Base-by-base conservation (phyloP, 1,284 basidiomycete genomes). In the Dichomitus squalens region DNA sequence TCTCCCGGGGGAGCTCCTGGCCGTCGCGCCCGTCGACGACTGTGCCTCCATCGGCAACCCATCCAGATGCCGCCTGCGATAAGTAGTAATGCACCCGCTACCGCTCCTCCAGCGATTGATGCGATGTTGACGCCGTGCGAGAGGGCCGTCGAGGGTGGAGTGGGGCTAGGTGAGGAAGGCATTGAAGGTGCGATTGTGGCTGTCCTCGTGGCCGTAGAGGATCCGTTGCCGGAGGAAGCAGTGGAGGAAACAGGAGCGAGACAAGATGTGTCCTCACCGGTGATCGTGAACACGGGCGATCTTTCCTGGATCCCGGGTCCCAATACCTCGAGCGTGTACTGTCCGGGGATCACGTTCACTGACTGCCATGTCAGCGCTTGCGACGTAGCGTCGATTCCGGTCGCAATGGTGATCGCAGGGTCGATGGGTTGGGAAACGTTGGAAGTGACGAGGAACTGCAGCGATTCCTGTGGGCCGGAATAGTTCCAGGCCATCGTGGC, bases 71-170 rank as follows among this genome's bases (percentile, higher is more conserved):
- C 50, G 2, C 59, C 64, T 23, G 44, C 52, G 9, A 69, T 16
- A 34, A 68, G 51, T 2, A 63, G 66, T 9, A 72, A 44, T 11
- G 70, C 74, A 14, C 72, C 73, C 4, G 18, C 31, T 3, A 74
- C 55, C 11, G 72, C 64, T 11, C 72, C 71, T 9, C 74, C 74
- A 3, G 66, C 69, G 35, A 75, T 69, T 0, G 68, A 70, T 5
- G 71, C 73, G 18, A 9, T 8, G 18, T 43, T 34, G 5, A 31
- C 0, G 61, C 43, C 4, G 7, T 1, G 6, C 7, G 49, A 6
- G n/a, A 38, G 8, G 7, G 49, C 11, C 18, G 51, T 20, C 7
- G 51, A 23, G 21, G 64, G 43, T 6, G 59, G 18, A n/a, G 31
- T 18, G 21, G 60, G 40, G 21, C 56, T 44, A 1, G 44, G 38